A percentile compares a stretch with the other conserved stretches of the same genome.
Conservation (phyloP, 2,329 filamentous ascomycete species). For the Epichloe sp. region DNA sequence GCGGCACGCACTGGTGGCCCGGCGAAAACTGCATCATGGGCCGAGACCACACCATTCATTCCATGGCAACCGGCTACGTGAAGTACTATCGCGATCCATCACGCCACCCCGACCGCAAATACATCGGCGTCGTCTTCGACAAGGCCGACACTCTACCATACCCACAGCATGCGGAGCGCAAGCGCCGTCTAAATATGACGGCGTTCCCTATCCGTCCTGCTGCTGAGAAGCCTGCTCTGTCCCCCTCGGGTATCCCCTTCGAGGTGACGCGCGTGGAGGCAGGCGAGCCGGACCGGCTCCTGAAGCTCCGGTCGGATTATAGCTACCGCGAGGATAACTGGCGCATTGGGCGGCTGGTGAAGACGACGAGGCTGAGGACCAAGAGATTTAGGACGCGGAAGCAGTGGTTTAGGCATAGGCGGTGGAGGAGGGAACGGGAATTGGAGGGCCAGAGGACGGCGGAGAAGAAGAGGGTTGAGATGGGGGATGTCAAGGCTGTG, state of each 20-base stretch:
- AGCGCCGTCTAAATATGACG: conserved; percentile 64
- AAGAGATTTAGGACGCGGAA: conserved; percentile 38
- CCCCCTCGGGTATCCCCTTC: conserved; percentile 37
- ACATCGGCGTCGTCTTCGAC: conserved; percentile 86
- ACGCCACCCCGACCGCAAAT: conserved; percentile 74
- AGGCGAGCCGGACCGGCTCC: conserved; percentile 32
- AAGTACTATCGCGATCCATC: conserved; percentile 89
- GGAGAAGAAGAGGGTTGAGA: conserved; percentile 19
- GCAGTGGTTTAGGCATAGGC: conserved; percentile 31
- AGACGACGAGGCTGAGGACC: conserved; percentile 35
- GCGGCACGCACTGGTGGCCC: conserved; percentile 86
- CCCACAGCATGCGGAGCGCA: conserved; percentile 57
- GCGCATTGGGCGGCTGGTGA: conserved; percentile 41
- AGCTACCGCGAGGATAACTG: conserved; percentile 48
- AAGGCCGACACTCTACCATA: conserved; percentile 70
- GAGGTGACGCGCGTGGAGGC: conserved; percentile 28
- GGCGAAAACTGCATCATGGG: conserved; percentile 94
- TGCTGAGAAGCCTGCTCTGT: conserved; percentile 25
- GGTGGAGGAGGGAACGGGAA: conserved; percentile 30
- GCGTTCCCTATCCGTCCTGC: conserved; percentile 32
- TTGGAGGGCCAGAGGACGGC: conserved; percentile 28
- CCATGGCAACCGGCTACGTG: conserved; percentile 76
- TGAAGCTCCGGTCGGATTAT: conserved; percentile 40
- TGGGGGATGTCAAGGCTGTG: conserved; percentile 18
- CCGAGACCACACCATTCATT: conserved; percentile 90